phyloP scores from a whole-genome alignment of 108 stramenopile species.

The Stephanodiscus triporus region DNA sequence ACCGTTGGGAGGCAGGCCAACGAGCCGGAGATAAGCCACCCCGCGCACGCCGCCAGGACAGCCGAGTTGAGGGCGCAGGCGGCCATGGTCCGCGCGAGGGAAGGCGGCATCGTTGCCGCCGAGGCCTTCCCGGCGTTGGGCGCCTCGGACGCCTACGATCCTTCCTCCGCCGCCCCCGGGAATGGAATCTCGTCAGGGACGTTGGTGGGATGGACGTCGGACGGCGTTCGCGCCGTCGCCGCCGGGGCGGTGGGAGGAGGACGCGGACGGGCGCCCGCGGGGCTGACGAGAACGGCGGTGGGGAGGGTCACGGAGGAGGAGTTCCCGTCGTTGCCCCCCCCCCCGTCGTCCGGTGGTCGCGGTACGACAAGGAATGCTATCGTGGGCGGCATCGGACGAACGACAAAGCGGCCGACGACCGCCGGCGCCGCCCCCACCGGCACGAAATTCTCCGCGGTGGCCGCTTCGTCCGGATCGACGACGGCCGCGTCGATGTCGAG shows the following conservation, averaged over 20 bases:
- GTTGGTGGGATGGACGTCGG: constrained; percentile 43
- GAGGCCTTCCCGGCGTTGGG: constrained; percentile 76
- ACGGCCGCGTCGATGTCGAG: constrained; percentile 38
- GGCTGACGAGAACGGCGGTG: constrained; percentile 31
- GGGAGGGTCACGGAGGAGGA: constrained; percentile 44
- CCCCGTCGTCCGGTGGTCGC: not conserved
- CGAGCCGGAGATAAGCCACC: constrained; percentile 60
- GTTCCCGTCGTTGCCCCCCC: constrained; percentile 42
- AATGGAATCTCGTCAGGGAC: not conserved
- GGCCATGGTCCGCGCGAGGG: constrained; percentile 53
- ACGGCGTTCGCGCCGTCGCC: constrained; percentile 18
- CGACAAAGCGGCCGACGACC: constrained; percentile 6
- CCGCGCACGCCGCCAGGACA: constrained; percentile 78
- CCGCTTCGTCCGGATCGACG: constrained; percentile 30
- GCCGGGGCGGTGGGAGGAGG: not conserved
- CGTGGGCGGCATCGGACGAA: not conserved
- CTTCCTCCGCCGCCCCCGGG: constrained; percentile 20
- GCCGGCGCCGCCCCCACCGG: constrained; percentile 10
- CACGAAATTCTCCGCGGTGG: constrained; percentile 35
- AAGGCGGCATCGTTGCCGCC: constrained; percentile 25
- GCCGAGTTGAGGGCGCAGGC: constrained; percentile 78
- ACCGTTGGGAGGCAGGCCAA: constrained; percentile 50
- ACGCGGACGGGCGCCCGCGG: constrained; percentile 2
- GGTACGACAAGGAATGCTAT: too few species aligned
- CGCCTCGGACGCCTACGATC: constrained; percentile 1